A percentile compares a stretch with the other conserved stretches of the same genome.
Evolutionary conservation across 768 basidiomycete species (phyloP).

Genomic region (Krasilnikovozyma curviuscula): DNA sequence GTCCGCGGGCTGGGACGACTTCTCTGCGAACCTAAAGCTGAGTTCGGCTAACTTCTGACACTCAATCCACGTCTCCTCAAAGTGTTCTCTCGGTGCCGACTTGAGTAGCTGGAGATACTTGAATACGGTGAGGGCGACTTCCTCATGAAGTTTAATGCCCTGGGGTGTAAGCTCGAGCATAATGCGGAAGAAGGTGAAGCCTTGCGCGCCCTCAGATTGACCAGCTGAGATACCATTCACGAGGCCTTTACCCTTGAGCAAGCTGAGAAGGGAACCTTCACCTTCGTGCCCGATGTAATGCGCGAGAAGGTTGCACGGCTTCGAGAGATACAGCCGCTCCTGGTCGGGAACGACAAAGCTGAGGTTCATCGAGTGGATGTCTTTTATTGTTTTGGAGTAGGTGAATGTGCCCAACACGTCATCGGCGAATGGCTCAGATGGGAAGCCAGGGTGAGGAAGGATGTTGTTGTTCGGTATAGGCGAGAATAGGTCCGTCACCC

Average conservation of each 20-base stretch:
- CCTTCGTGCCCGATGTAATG: constrained; percentile 59
- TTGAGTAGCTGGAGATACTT: constrained; percentile 42
- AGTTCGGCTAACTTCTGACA: constrained; percentile 36
- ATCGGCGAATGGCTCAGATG: constrained; percentile 13
- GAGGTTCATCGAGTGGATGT: constrained; percentile 63
- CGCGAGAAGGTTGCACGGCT: constrained; percentile 57
- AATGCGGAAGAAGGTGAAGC: constrained; percentile 79
- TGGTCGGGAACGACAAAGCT: constrained; percentile 33
- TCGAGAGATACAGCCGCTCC: constrained; percentile 23
- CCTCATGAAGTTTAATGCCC: constrained; percentile 68
- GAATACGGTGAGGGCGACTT: constrained; percentile 48
- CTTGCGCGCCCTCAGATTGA: constrained; percentile 43
- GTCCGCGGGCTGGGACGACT: constrained; percentile 45
- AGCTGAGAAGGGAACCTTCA: constrained; percentile 71
- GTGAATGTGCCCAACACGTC: constrained; percentile 16
- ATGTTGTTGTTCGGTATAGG: constrained; percentile 46
- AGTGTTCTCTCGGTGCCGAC: constrained; percentile 32
- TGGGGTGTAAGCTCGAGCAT: constrained; percentile 59
- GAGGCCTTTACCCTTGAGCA: constrained; percentile 79
- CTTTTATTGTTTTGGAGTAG: constrained; percentile 72
- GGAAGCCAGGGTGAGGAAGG: constrained; percentile 13
- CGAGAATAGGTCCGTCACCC: constrained; percentile 50
- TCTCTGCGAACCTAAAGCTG: constrained; percentile 73
- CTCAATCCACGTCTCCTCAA: constrained; percentile 44
- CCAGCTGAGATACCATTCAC: constrained; percentile 53